Conservation (phyloP, 306 rosid species). For the Castanea mollissima region DNA sequence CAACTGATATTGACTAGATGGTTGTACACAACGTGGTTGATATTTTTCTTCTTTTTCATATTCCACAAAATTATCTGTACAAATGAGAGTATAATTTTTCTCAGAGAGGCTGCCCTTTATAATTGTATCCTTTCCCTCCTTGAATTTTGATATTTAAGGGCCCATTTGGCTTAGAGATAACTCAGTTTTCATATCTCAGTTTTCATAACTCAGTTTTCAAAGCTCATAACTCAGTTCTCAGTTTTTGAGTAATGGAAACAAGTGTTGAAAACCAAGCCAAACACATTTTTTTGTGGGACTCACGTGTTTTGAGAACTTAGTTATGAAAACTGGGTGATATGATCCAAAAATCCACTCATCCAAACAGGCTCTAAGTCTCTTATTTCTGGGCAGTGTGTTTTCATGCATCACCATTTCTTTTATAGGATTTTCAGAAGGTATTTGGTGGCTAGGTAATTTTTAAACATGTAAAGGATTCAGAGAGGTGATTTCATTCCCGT, state of each 20-base stretch:
- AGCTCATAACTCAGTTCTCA: no score
- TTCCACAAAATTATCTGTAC: not conserved
- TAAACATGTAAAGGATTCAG: not conserved
- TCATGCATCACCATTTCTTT: not conserved
- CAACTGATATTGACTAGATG: not conserved
- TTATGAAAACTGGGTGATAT: no score
- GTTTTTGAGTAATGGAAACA: no score
- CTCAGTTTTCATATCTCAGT: no score
- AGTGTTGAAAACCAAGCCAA: no score
- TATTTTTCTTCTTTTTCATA: not conserved
- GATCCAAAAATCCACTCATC: no score
- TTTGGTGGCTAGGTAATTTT: not conserved
- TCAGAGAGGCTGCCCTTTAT: not conserved
- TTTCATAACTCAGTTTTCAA: no score
- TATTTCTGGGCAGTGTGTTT: not conserved
- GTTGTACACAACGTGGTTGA: not conserved
- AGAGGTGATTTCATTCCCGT: not conserved
- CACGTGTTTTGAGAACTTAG: no score
- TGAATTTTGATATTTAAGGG: not conserved
- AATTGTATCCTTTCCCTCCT: not conserved
- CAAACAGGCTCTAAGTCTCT: not conserved
- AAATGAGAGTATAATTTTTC: not conserved
- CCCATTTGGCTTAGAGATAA: no score
- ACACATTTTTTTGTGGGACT: no score
- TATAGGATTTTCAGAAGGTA: not conserved